phyloP scores from a whole-genome alignment of 306 rosid genomes.

The Crotalaria pallida region DNA sequence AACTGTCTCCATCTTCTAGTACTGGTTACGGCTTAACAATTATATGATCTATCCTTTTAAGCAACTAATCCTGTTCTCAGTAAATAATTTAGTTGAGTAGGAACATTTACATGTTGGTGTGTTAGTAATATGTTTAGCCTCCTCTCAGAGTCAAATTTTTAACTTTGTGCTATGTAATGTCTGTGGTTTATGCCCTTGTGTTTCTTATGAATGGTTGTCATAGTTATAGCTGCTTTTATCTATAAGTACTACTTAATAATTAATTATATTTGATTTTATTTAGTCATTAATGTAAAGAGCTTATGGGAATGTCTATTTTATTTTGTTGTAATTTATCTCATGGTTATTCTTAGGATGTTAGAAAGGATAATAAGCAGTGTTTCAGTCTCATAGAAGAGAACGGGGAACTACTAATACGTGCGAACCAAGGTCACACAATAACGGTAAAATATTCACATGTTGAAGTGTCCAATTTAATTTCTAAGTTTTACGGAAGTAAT shows the following conservation, averaged over 20 bases:
- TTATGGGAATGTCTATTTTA: background rate
- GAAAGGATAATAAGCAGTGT: slow-evolving; percentile 83
- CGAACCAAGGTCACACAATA: slow-evolving; percentile 91
- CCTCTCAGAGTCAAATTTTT: background rate
- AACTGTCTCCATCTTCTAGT: background rate
- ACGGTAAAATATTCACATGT: slow-evolving; percentile 32
- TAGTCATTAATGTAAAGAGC: background rate
- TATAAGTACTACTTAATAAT: background rate
- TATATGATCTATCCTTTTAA: background rate
- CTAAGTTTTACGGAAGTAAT: background rate
- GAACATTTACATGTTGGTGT: background rate
- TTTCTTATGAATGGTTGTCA: background rate
- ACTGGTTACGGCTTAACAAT: background rate
- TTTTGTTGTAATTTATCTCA: slow-evolving; percentile 1
- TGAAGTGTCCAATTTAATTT: background rate
- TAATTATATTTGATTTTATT: background rate
- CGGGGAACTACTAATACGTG: slow-evolving; percentile 74
- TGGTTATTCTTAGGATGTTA: slow-evolving; percentile 59
- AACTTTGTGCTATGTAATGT: background rate
- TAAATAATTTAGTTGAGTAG: slow-evolving; percentile 4
- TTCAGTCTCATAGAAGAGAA: slow-evolving; percentile 78
- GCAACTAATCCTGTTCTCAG: background rate
- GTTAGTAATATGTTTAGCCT: background rate
- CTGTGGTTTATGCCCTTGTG: background rate
- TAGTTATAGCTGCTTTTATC: background rate